Evolutionary conservation across 2,329 filamentous ascomycete genomes (phyloP), one percentile per base, ranked within the genome.

Genomic region (Venturia aucupariae): DNA sequence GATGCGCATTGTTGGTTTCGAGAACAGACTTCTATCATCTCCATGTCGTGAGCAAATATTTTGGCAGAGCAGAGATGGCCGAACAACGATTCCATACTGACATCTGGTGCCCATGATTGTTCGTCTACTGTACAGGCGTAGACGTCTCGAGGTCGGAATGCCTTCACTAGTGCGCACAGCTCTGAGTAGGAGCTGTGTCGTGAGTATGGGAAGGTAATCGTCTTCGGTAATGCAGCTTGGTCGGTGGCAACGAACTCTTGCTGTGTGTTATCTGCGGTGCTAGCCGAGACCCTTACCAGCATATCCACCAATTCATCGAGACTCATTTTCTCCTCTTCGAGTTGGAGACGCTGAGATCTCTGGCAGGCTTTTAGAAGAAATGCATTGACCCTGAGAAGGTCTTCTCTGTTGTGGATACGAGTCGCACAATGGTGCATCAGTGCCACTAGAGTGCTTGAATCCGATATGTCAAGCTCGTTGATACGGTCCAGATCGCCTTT

Each of bases 131-230:
- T 96, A 71, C 92, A 96, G 0, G 92, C 91, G 78, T 88, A 89
- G 2, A 97, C 79, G 69, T 97, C 91, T 57, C 77, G 84, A 0
- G 92, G 92, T 35, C 78, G 82, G 69, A 97, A 89, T 0, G 80
- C 79, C 3, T 79, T 72, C 0, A 96, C 80, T 0, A 97, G 77
- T 63, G 85, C 76, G 67, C 90, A 88, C 2, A 96, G 81, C 72
- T 97, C 93, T 0, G 80, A 78, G 66, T 94, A 93, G 0, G 90
- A 96, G 0, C 93, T 95, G 74, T 97, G 93, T 0, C 93, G 84
- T 0, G 93, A 93, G 71, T 92, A 97, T 0, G 92, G 90, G 68
- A 96, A 97, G 24, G 77, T 80, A 30, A 76, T 76, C 0, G 51
- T 61, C 59, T 64, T 66, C 11, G 68, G 70, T 24, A 67, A 54